Evolutionary conservation across 352 stramenopile genomes (phyloP).

Genomic region (Phytophthora niederhauseri): DNA sequence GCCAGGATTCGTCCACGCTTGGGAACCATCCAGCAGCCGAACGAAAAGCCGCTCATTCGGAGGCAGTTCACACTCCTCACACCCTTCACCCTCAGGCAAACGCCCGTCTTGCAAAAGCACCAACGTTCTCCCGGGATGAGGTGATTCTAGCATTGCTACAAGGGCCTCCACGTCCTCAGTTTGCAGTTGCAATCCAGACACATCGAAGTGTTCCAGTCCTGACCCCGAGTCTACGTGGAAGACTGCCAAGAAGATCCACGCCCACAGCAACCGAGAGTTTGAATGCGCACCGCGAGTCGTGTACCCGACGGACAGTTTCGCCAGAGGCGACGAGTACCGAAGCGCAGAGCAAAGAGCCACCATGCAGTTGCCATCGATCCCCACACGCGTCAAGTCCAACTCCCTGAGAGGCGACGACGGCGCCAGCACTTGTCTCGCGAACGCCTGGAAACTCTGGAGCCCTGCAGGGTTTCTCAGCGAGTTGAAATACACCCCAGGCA

Average conservation of each 20-base stretch:
- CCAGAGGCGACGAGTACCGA: slow-evolving; percentile 26
- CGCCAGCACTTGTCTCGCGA: slow-evolving; percentile 17
- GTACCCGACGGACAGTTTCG: slow-evolving; percentile 31
- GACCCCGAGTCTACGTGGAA: slow-evolving; percentile 48
- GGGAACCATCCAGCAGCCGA: slow-evolving; percentile 24
- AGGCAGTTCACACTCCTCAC: slow-evolving; percentile 31
- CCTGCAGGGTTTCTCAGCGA: slow-evolving; percentile 20
- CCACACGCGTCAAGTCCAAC: slow-evolving; percentile 31
- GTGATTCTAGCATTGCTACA: slow-evolving; percentile 19
- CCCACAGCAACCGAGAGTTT: slow-evolving; percentile 34
- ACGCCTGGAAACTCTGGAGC: slow-evolving; percentile 22
- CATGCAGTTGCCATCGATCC: slow-evolving; percentile 24
- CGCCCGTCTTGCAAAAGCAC: slow-evolving; percentile 25
- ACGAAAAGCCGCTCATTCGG: slow-evolving; percentile 29
- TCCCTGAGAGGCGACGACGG: slow-evolving; percentile 31
- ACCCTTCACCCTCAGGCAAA: slow-evolving; percentile 29
- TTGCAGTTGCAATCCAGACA: slow-evolving; percentile 36
- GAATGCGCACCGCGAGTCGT: slow-evolving; percentile 28
- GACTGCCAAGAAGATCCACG: slow-evolving; percentile 48
- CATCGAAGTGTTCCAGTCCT: slow-evolving; percentile 31
- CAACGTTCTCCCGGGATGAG: slow-evolving; percentile 27
- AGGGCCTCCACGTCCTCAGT: slow-evolving; percentile 6
- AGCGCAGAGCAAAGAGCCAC: slow-evolving; percentile 37
- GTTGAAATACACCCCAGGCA: slow-evolving; percentile 27
- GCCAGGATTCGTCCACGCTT: slow-evolving; percentile 19